Evolutionary conservation across 768 basidiomycete genomes (phyloP).

Genomic region (Termitomyces sp.): DNA sequence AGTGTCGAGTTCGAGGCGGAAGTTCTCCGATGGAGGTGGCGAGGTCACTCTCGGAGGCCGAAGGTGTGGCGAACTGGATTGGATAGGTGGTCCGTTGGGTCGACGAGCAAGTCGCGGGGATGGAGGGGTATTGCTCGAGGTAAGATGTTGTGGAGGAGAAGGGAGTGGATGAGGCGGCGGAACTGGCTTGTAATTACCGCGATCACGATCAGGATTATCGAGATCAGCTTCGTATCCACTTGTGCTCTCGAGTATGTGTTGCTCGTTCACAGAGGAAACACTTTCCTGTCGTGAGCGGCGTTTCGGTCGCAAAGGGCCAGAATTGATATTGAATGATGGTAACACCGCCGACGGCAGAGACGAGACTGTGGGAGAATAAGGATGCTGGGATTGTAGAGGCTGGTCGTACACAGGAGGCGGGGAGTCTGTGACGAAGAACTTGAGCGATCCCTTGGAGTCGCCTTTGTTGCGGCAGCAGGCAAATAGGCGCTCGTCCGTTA

Average conservation of each 20-base stretch:
- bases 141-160: conserved; percentile 15
- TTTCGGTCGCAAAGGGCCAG: conserved; percentile 45
- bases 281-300: conserved; percentile 59
- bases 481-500: conserved; percentile 66
- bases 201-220: conserved; percentile 53
- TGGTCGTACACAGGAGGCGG: conserved; percentile 56
- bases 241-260: conserved; percentile 39
- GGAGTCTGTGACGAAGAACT: conserved; percentile 73
- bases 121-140: conserved; percentile 21
- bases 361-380: conserved; percentile 28
- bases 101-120: conserved; percentile 36
- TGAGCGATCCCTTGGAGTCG: conserved; percentile 75
- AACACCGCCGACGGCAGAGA: conserved; percentile 27
- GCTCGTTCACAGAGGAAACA: conserved; percentile 65
- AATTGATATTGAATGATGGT: conserved; percentile 29
- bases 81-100: conserved; percentile 24
- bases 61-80: conserved; percentile 31
- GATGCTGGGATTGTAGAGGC: conserved; percentile 27
- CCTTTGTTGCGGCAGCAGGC: conserved; percentile 66
- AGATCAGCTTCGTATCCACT: conserved; percentile 72
- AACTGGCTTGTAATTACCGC: conserved; percentile 35
- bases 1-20: conserved; percentile 9
- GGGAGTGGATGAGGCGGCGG: conserved; percentile 28
- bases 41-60: conserved; percentile 23
- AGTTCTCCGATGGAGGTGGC: conserved; percentile 22